Conservation (phyloP, 805 yeast species). For the Monosporozyma yasuniensis region DNA sequence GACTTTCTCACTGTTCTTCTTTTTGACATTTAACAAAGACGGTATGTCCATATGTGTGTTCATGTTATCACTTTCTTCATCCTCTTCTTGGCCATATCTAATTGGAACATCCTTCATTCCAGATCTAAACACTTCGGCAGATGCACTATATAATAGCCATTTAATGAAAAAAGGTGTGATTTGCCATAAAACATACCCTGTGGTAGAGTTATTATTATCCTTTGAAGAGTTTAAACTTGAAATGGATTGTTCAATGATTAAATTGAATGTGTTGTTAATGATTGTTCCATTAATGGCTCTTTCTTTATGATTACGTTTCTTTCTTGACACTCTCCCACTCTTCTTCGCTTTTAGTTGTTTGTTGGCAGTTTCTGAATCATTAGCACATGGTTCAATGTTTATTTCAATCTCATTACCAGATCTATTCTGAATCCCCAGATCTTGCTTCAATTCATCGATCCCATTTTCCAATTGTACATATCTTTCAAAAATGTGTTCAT, state of each 20-base stretch:
- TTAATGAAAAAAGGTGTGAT: conserved; percentile 27
- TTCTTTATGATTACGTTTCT: neutral
- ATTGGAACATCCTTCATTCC: conserved; percentile 7
- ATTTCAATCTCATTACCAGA: conserved; percentile 8
- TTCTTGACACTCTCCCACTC: neutral
- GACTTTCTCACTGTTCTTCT: neutral
- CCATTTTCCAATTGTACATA: conserved; percentile 20
- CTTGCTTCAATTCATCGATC: conserved; percentile 20
- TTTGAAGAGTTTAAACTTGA: conserved; percentile 22
- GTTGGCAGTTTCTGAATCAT: neutral
- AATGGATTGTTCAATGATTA: conserved; percentile 23
- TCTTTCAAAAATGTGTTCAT: conserved; percentile 28
- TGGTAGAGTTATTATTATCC: conserved; percentile 29
- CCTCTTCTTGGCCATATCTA: neutral
- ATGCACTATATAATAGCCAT: conserved; percentile 25
- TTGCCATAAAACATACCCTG: conserved; percentile 32
- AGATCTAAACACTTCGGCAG: conserved; percentile 13
- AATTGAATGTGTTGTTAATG: conserved; percentile 11
- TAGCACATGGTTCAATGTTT: conserved; percentile 19
- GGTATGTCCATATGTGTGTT: neutral
- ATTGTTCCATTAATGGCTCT: neutral
- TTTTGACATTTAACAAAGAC: neutral
- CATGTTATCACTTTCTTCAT: neutral
- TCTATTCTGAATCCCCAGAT: conserved; percentile 25
- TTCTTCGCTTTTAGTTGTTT: neutral